Evolutionary conservation across 1,139 yeast genomes (phyloP).

Genomic region (Blastobotrys proliferans): DNA sequence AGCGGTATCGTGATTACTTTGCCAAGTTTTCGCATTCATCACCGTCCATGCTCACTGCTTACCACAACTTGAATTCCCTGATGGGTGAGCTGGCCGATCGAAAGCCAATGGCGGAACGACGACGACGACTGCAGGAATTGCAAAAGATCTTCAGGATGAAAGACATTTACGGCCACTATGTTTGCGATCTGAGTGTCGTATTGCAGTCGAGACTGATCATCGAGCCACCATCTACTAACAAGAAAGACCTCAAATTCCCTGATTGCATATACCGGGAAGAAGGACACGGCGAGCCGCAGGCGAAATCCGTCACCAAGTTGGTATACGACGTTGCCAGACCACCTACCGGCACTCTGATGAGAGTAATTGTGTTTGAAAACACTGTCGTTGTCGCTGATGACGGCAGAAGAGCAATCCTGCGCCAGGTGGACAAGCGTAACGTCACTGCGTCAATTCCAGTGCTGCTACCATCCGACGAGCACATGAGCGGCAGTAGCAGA

Average conservation of each 20-base stretch:
- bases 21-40: conserved; percentile 14
- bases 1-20: conserved; percentile 19
- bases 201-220: conserved; percentile 20
- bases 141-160: conserved; percentile 20
- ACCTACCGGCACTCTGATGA: conserved; percentile 18
- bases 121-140: conserved; percentile 20
- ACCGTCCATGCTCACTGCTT: conserved; percentile 19
- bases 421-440: conserved; percentile 17
- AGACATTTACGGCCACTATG: conserved; percentile 19
- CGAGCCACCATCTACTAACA: conserved; percentile 16
- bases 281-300: conserved; percentile 13
- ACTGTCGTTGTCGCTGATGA: conserved; percentile 23
- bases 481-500: conserved; percentile 5
- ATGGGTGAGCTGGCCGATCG: conserved; percentile 20
- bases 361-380: conserved; percentile 23
- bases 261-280: conserved; percentile 19
- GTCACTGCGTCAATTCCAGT: conserved; percentile 19
- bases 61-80: conserved; percentile 17
- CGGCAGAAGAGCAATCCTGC: conserved; percentile 17
- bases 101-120: conserved; percentile 21
- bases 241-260: conserved; percentile 16
- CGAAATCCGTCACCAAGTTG: conserved; percentile 19
- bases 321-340: conserved; percentile 19
- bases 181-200: conserved; percentile 23
- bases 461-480: conserved; percentile 10